Percentiles rank a stretch among this genome's conserved stretches.
Conservation (phyloP, 2,329 filamentous ascomycete species). For the Clonostachys chloroleuca region DNA sequence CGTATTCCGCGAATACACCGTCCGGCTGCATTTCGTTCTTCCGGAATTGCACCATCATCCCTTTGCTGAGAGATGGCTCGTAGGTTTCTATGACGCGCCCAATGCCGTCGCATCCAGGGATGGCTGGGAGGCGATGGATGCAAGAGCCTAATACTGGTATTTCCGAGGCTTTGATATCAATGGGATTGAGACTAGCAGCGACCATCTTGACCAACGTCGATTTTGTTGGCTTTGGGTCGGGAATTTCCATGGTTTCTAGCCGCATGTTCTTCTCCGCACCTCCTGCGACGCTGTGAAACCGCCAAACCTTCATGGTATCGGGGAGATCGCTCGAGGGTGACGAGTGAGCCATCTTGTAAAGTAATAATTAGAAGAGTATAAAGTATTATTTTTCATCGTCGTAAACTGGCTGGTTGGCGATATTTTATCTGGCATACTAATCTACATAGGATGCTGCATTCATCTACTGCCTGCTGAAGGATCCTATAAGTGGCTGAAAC, state of each 20-base stretch:
- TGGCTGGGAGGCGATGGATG: constrained; percentile 21
- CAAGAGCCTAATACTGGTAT: constrained; percentile 19
- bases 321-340: neutral
- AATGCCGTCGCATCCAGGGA: constrained; percentile 38
- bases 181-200: constrained; percentile 28
- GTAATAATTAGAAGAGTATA: no score
- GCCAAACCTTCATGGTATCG: neutral
- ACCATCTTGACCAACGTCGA: constrained; percentile 23
- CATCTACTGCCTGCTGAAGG: no score
- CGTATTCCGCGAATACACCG: constrained; percentile 14
- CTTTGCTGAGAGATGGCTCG: constrained; percentile 8
- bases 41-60: constrained; percentile 23
- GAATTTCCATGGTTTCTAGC: neutral
- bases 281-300: neutral
- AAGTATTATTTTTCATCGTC: no score
- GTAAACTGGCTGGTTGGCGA: no score
- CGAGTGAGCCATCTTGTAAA: no score
- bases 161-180: constrained; percentile 33
- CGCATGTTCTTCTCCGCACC: neutral
- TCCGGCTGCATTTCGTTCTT: constrained; percentile 14
- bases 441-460: no score
- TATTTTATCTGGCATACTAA: no score
- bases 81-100: constrained; percentile 29
- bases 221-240: neutral
- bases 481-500: no score